phyloP scores from a whole-genome alignment of 345 rosid species.

The Hibiscus tridactylites region DNA sequence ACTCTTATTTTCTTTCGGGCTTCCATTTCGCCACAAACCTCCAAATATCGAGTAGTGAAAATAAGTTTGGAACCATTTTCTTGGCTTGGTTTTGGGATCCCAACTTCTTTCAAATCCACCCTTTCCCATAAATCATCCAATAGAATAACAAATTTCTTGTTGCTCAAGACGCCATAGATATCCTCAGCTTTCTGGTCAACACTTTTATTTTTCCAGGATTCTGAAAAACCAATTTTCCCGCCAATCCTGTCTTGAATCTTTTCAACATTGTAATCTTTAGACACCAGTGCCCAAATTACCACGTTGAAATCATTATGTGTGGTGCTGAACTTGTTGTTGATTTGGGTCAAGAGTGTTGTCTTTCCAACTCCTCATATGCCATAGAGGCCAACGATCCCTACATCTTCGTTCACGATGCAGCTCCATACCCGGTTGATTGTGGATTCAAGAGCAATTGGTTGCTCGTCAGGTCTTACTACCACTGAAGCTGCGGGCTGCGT shows the following conservation, averaged over 20 bases:
- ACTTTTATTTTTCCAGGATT: neutral
- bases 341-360: neutral
- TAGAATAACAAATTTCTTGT: neutral
- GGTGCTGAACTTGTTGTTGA: neutral
- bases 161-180: neutral
- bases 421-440: neutral
- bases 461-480: neutral
- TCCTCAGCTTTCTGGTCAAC: neutral
- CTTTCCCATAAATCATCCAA: neutral
- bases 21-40: too few species aligned
- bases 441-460: neutral
- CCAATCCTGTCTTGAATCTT: neutral
- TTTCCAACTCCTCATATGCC: neutral
- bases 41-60: too few species aligned
- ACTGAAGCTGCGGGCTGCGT: neutral
- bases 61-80: too few species aligned
- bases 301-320: neutral
- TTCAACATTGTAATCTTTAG: neutral
- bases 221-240: neutral
- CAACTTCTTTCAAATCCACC: neutral
- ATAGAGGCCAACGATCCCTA: neutral
- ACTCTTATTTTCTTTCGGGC: too few species aligned
- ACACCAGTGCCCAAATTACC: neutral
- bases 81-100: neutral
- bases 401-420: neutral